Percentiles rank a stretch among this genome's conserved stretches.
Conservation (phyloP, 148 eudicot genomes). For the Silene uniflora region DNA sequence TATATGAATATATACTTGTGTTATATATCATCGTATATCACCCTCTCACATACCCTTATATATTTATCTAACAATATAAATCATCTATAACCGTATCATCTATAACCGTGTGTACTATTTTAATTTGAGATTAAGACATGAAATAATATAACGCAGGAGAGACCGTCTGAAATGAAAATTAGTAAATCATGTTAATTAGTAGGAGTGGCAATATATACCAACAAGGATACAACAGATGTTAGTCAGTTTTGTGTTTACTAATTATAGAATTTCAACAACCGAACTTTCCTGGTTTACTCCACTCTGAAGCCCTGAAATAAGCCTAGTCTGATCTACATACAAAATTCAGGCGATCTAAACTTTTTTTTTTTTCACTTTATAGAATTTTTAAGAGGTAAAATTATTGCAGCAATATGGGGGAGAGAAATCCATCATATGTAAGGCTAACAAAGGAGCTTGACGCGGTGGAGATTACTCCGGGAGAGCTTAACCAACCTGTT, state of each 20-base stretch:
- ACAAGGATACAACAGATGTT: background rate
- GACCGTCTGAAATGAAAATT: too few relatives aligned
- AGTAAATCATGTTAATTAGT: too few relatives aligned
- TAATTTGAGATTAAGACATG: too few relatives aligned
- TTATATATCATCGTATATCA: too few relatives aligned
- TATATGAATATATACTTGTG: too few relatives aligned
- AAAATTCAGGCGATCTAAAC: background rate
- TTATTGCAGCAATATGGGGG: conserved; percentile 20
- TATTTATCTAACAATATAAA: too few relatives aligned
- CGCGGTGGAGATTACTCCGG: conserved; percentile 50
- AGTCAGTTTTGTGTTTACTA: background rate
- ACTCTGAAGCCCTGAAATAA: conserved; percentile 6
- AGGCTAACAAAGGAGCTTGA: conserved; percentile 45
- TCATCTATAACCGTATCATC: too few relatives aligned
- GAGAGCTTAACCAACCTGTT: conserved; percentile 72
- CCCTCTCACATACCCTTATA: too few relatives aligned
- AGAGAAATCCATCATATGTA: conserved; percentile 40
- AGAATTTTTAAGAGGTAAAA: background rate
- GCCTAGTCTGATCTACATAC: background rate
- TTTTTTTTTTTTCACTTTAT: background rate
- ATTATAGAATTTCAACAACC: conserved; percentile 20
- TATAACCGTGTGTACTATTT: too few relatives aligned
- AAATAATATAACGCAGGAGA: too few relatives aligned
- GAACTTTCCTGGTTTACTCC: conserved; percentile 8
- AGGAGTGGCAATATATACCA: background rate